Evolutionary conservation across 148 eudicot genomes (phyloP).

Genomic region (Agrostemma githago): DNA sequence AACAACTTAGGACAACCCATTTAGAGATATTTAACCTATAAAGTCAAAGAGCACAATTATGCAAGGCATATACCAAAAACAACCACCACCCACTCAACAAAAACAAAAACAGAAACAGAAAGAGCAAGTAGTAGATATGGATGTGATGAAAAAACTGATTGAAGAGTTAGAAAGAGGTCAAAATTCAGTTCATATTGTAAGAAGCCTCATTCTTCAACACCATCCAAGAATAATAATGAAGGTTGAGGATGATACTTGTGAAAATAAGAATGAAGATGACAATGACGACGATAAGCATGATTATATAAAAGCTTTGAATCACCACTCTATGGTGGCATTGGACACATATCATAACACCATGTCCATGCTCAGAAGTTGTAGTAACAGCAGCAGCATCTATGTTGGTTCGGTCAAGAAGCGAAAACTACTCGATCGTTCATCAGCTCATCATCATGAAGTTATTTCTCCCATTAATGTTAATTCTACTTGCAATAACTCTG

Average conservation of each 20-base stretch:
- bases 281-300: not conserved
- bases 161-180: constrained; percentile 12
- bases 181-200: constrained; percentile 19
- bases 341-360: constrained; percentile 13
- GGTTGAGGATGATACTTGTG: constrained; percentile 4
- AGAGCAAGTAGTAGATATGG: not conserved
- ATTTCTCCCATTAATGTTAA: not conserved
- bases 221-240: constrained; percentile 2
- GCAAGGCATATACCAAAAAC: constrained; percentile 6
- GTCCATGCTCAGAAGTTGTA: constrained; percentile 8
- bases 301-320: not conserved
- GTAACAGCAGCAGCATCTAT: too few species aligned
- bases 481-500: not conserved
- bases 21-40: not conserved
- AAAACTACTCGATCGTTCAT: not conserved
- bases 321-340: constrained; percentile 14
- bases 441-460: not conserved
- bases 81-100: not conserved
- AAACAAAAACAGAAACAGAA: not conserved
- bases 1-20: not conserved
- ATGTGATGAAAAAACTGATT: constrained; percentile 7
- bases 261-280: not conserved
- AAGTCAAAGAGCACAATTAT: not conserved
- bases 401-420: not conserved
- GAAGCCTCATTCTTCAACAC: not conserved